These are phyloP conservation scores for Neonectria hederae DNA, from an alignment of 2,329 filamentous ascomycete genomes.

Conservation along the genomic window DNA sequence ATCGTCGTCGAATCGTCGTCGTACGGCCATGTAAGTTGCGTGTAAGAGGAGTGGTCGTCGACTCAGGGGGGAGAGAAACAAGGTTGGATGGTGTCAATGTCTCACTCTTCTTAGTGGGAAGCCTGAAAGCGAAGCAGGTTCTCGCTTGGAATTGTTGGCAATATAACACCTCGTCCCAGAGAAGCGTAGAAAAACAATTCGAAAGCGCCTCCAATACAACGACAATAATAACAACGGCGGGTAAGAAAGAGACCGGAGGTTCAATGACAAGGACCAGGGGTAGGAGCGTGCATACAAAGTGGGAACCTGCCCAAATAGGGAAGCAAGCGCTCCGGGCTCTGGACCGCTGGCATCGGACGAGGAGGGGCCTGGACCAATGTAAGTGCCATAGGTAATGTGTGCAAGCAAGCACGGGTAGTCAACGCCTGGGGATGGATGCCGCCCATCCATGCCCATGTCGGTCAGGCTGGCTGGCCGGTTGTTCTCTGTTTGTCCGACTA, in stretches of 20 bases:
- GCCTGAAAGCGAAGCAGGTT: background rate
- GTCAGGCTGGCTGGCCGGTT: background rate
- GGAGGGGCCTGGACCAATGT: constrained; percentile 13
- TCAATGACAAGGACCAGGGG: constrained; percentile 1
- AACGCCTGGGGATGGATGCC: background rate
- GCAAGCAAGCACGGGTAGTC: constrained; percentile 16
- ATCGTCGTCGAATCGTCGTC: too few relatives aligned
- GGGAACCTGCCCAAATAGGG: constrained; percentile 13
- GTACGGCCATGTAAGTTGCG: constrained; percentile 18
- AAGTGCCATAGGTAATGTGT: constrained; percentile 14
- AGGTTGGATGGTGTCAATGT: constrained; percentile 19
- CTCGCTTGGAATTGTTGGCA: background rate
- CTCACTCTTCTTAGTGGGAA: constrained; percentile 10
- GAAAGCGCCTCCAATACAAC: background rate
- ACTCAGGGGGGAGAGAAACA: constrained; percentile 7
- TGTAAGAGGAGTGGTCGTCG: constrained; percentile 21
- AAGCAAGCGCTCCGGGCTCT: constrained; percentile 14
- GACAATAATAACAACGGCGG: constrained; percentile 13
- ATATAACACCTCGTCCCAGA: background rate
- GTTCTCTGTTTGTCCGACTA: background rate
- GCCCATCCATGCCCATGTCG: constrained; percentile 10
- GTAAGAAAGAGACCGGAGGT: constrained; percentile 2
- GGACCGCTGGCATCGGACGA: constrained; percentile 9
- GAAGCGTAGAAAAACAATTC: background rate
- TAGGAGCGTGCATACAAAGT: background rate